A percentile compares a stretch with the other conserved stretches of the same genome.
Evolutionary conservation across 768 basidiomycete genomes (phyloP).

Genomic region (Mrakia gelida): DNA sequence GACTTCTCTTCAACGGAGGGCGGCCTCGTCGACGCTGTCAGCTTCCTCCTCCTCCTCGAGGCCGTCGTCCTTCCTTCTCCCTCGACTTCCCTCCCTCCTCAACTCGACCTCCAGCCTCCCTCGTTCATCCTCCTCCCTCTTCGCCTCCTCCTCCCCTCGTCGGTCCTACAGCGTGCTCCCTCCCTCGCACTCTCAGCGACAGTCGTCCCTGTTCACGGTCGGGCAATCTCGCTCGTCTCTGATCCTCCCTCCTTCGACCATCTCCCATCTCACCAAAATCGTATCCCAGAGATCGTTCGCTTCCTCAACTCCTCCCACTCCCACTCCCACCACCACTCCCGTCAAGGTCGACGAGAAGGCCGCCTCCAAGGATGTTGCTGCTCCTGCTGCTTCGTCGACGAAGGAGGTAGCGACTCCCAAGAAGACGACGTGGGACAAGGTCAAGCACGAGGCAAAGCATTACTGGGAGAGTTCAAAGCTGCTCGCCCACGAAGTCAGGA

Average conservation of each 20-base stretch:
- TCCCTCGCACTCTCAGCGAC: not conserved
- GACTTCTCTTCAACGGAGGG: not conserved
- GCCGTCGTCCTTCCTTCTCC: not conserved
- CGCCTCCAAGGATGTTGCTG: not conserved
- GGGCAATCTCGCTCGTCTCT: conserved; percentile 2
- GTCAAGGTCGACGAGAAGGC: conserved; percentile 2
- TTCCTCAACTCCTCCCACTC: not conserved
- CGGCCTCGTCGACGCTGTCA: not conserved
- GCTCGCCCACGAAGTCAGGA: conserved; percentile 87
- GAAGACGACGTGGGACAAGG: conserved; percentile 63
- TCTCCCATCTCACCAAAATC: conserved; percentile 5
- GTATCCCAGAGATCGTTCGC: not conserved
- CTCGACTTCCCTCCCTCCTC: conserved; percentile 6
- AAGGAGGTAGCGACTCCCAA: conserved; percentile 19
- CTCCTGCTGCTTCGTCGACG: not conserved
- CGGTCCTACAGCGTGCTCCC: not conserved
- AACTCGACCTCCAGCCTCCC: not conserved
- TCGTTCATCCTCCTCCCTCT: not conserved
- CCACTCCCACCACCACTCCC: too few relatives aligned
- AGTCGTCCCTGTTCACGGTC: not conserved
- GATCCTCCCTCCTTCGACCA: not conserved
- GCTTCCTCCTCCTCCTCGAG: not conserved
- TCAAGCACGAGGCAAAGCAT: conserved; percentile 92
- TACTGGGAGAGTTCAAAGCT: conserved; percentile 97
- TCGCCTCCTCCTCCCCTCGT: not conserved